phyloP scores from a whole-genome alignment of 805 yeast species.

The Saturnispora sekii region DNA sequence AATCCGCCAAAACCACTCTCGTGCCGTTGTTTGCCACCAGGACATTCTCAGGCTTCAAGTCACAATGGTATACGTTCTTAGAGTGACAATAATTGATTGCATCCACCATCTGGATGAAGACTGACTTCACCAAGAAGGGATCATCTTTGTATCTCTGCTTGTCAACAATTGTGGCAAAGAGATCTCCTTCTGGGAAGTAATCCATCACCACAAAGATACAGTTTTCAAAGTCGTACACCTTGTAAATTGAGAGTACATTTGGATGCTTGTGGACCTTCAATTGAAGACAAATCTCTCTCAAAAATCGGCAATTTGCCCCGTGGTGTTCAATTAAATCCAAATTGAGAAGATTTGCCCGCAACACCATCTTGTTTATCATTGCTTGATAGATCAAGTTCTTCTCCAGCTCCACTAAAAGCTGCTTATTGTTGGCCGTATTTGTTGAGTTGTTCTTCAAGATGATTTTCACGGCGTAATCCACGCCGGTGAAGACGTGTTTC shows the following conservation, averaged over 20 bases:
- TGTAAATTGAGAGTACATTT: conserved; percentile 65
- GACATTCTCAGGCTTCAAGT: conserved; percentile 91
- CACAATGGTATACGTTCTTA: conserved; percentile 82
- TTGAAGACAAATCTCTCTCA: conserved; percentile 68
- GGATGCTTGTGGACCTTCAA: conserved; percentile 68
- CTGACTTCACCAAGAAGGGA: conserved; percentile 42
- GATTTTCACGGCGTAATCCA: conserved; percentile 62
- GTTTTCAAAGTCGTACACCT: conserved; percentile 52
- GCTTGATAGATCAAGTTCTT: conserved; percentile 19
- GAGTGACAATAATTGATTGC: conserved; percentile 79
- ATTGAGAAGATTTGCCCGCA: conserved; percentile 26
- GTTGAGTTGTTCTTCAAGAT: conserved; percentile 41
- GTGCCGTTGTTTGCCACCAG: conserved; percentile 52
- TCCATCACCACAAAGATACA: conserved; percentile 75
- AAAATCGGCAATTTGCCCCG: conserved; percentile 29
- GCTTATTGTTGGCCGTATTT: conserved; percentile 22
- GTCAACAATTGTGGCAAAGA: conserved; percentile 80
- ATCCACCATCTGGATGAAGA: conserved; percentile 68
- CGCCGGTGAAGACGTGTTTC: conserved; percentile 39
- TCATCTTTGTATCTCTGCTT: conserved; percentile 48
- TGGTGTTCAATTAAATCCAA: conserved; percentile 28
- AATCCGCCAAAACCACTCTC: conserved; percentile 65
- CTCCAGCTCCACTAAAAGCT: conserved; percentile 24
- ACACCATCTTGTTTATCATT: conserved; percentile 18
- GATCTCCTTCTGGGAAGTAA: conserved; percentile 75